Base-by-base conservation (phyloP, 1,284 basidiomycete species). In the Leucoagaricus sp. region DNA sequence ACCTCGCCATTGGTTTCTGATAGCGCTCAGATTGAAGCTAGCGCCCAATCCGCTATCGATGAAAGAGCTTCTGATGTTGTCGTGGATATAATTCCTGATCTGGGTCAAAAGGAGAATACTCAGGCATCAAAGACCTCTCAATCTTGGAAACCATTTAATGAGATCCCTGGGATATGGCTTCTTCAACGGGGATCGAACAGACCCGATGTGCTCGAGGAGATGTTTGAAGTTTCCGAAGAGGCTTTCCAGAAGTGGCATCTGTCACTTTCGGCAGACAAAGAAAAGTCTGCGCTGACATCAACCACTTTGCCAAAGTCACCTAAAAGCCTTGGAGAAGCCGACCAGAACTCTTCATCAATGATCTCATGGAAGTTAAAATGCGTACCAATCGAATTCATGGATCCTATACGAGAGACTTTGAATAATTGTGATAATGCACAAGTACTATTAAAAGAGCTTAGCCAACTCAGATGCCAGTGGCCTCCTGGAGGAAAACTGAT, bases 401-500 rank as follows among this genome's bases (percentile, higher is more conserved):
- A 65, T 49, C 64, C 61, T n/a, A 58, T 69, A 4, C 64, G 69
- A 47, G 57, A 67, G 57, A 64, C 52, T 6, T 48, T 75, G 23
- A 50, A 60, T 26, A 54, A 59, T 23, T 56, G 61, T 7, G 63
- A 63, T 29, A 62, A 69, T 19, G 63, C 70, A 13, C 68, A 65
- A 49, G 69, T 68, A 1, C 52, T 78, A 19, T 67, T 74, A 5
- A 58, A 60, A 6, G 69, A 23, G 55, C 42, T 80, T 17, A 65
- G 68, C 54, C 58, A 63, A 9, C 64, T 79, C 7, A 55, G 67
- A 57, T 72, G 74, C n/a, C 60, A 63, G 40, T 85, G 83, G 84
- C 84, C 84, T 25, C 44, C 61, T 4, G 62, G 65, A 42, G 81
- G 80, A 7, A 69, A 73, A 48, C 68, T 84, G 23, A 68, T 83